These are phyloP conservation scores for Heliosperma pusillum DNA, from an alignment of 148 eudicot species.

Conservation along the genomic window DNA sequence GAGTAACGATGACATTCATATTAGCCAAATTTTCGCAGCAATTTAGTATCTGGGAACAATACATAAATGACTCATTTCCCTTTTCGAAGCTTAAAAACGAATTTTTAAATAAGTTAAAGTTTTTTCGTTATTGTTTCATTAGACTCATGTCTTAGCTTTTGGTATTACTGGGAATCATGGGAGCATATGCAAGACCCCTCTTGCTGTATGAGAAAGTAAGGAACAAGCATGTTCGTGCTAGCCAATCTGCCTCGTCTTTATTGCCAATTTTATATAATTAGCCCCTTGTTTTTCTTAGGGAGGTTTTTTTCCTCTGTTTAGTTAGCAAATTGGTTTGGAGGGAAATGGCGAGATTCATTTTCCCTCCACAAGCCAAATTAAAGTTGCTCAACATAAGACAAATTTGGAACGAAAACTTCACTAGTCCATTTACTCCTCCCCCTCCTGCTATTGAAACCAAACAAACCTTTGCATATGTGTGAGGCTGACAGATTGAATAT, in stretches of 20 bases:
- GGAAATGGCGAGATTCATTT: no score
- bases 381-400: no score
- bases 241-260: background rate
- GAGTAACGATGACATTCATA: background rate
- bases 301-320: no score
- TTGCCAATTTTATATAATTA: background rate
- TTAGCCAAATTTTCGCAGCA: background rate
- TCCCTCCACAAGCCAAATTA: no score
- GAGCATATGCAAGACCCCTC: no score
- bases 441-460: background rate
- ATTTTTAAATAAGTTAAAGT: background rate
- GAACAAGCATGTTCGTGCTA: no score
- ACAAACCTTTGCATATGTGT: background rate
- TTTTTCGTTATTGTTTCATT: no score
- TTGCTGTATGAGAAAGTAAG: no score
- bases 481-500: conserved; percentile 22
- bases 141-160: no score
- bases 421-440: background rate
- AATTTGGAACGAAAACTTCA: background rate
- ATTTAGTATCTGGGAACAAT: background rate
- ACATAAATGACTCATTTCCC: background rate
- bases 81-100: background rate
- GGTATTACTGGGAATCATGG: no score
- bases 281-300: no score
- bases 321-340: no score